These are phyloP conservation scores for Onygenales sp. DNA, from an alignment of 2,329 filamentous ascomycete species.

Conservation along the genomic window DNA sequence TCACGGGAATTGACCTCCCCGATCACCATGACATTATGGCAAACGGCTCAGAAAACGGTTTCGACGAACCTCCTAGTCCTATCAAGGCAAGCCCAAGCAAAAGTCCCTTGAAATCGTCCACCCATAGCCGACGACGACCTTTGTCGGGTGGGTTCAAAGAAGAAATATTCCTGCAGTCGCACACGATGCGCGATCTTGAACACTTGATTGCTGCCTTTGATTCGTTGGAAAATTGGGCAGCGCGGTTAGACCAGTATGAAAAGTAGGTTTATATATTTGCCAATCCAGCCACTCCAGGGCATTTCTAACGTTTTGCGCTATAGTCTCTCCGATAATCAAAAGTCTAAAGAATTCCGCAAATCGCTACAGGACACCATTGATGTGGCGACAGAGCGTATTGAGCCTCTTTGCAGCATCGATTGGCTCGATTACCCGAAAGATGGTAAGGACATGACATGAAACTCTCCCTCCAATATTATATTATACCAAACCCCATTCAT, in stretches of 20 bases:
- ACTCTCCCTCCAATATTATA: neutral
- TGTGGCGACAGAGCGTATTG: slow-evolving; percentile 46
- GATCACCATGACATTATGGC: slow-evolving; percentile 8
- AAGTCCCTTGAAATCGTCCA: slow-evolving; percentile 15
- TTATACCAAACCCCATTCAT: neutral
- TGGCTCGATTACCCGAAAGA: slow-evolving; percentile 52
- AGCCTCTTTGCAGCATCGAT: slow-evolving; percentile 49
- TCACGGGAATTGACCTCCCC: slow-evolving; percentile 28
- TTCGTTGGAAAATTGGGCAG: slow-evolving; percentile 56
- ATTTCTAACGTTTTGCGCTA: neutral
- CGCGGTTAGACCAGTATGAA: slow-evolving; percentile 39
- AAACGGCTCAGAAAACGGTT: slow-evolving; percentile 16
- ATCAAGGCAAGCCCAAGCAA: slow-evolving; percentile 19
- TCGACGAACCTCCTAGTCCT: slow-evolving; percentile 22
- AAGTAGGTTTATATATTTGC: slow-evolving; percentile 24
- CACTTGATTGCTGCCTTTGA: slow-evolving; percentile 57
- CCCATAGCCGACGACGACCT: slow-evolving; percentile 18
- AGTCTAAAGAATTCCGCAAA: slow-evolving; percentile 44
- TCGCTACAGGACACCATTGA: slow-evolving; percentile 48
- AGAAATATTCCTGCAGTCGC: slow-evolving; percentile 38
- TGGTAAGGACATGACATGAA: slow-evolving; percentile 36
- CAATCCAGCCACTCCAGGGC: neutral
- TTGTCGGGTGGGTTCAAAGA: slow-evolving; percentile 16
- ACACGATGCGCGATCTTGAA: slow-evolving; percentile 60
- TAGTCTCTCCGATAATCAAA: slow-evolving; percentile 15